phyloP scores from a whole-genome alignment of 2,329 filamentous ascomycete genomes.

The Penicillium digitatum region DNA sequence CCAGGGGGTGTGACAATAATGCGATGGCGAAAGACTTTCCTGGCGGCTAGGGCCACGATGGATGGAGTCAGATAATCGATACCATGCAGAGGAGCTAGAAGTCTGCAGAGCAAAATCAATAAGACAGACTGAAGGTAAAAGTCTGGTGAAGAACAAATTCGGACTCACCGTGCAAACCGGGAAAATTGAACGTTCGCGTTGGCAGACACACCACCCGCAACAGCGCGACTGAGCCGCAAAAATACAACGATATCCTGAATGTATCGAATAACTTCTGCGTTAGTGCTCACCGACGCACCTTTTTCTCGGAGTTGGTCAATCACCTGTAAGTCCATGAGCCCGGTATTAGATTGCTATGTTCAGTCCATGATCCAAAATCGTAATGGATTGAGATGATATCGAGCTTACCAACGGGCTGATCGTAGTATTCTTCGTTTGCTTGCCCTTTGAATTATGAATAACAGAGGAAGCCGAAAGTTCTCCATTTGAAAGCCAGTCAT shows the following conservation, averaged over 20 bases:
- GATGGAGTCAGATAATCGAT: slow-evolving; percentile 79
- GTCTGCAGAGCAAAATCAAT: slow-evolving; percentile 14
- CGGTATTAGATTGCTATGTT: slow-evolving; percentile 1
- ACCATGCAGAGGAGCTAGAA: slow-evolving; percentile 74
- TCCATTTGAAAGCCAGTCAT: slow-evolving; percentile 37
- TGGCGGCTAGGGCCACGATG: slow-evolving; percentile 73
- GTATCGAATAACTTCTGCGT: slow-evolving; percentile 76
- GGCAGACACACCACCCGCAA: slow-evolving; percentile 72
- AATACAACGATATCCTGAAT: slow-evolving; percentile 84
- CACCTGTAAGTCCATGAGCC: slow-evolving; percentile 19
- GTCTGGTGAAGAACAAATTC: neutral
- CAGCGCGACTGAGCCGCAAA: slow-evolving; percentile 79
- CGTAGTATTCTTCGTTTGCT: slow-evolving; percentile 16
- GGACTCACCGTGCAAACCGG: slow-evolving; percentile 56
- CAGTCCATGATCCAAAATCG: neutral
- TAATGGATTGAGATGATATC: neutral
- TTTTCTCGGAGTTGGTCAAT: slow-evolving; percentile 60
- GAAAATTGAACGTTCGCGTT: slow-evolving; percentile 73
- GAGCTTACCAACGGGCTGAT: slow-evolving; percentile 24
- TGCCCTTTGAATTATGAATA: slow-evolving; percentile 28
- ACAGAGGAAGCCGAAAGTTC: slow-evolving; percentile 38
- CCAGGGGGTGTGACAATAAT: slow-evolving; percentile 65
- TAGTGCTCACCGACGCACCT: slow-evolving; percentile 58
- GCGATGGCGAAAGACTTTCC: slow-evolving; percentile 84
- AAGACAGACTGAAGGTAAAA: neutral